Evolutionary conservation across 352 stramenopile genomes (phyloP).

Genomic region (Phytophthora idaei): DNA sequence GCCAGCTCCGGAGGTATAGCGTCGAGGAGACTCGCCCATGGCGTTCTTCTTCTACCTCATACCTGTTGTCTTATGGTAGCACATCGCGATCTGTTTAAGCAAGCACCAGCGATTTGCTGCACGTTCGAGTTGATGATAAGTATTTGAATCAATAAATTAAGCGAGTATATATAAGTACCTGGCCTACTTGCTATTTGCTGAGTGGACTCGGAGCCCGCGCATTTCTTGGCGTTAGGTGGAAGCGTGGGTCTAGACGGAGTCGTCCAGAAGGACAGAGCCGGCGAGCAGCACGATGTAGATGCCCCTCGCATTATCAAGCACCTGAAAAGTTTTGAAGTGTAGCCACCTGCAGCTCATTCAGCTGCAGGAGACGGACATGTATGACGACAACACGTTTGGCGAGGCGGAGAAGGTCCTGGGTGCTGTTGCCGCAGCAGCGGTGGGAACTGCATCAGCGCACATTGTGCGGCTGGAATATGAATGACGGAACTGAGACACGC

Average conservation of each 20-base stretch:
- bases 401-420: background rate
- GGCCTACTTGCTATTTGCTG: background rate
- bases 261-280: background rate
- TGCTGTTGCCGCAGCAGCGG: background rate
- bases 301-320: slow-evolving; percentile 8
- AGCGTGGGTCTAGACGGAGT: background rate
- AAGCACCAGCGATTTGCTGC: background rate
- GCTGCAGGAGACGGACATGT: slow-evolving; percentile 11
- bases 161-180: background rate
- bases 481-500: background rate
- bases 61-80: background rate
- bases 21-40: background rate
- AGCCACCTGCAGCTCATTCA: slow-evolving; percentile 8
- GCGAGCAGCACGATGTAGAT: slow-evolving; percentile 2
- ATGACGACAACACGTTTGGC: slow-evolving; percentile 22
- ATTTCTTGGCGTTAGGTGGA: background rate
- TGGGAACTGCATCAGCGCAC: background rate
- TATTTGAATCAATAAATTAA: no score
- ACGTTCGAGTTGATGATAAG: no score
- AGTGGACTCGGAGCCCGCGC: background rate
- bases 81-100: background rate
- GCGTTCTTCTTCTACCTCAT: background rate
- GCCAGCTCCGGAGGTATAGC: background rate
- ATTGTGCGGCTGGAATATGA: background rate
- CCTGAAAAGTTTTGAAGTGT: slow-evolving; percentile 20